Evolutionary conservation across 2,329 filamentous ascomycete genomes (phyloP).

Genomic region (Tolypocladium inflatum): DNA sequence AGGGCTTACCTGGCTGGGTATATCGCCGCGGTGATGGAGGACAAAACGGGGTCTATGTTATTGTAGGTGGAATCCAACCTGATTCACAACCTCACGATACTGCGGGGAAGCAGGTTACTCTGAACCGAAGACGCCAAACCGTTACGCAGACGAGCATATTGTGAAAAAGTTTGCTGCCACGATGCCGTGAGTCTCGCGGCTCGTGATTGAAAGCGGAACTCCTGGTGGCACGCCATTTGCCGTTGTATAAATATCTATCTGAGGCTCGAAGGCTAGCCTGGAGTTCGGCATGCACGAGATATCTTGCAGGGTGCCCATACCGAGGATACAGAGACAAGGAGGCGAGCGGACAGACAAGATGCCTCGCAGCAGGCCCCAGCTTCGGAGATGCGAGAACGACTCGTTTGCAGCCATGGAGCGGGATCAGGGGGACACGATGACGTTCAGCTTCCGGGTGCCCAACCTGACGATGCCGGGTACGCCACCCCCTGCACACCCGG

Average conservation of each 20-base stretch:
- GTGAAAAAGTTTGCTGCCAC: neutral
- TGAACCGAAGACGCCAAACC: neutral
- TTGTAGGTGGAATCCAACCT: neutral
- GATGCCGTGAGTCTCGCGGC: neutral
- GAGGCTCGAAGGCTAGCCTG: neutral
- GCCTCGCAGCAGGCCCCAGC: neutral
- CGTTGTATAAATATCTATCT: neutral
- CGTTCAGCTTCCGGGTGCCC: neutral
- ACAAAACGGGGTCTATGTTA: neutral
- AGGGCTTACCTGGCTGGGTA: neutral
- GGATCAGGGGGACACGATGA: neutral
- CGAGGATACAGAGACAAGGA: neutral
- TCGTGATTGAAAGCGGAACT: neutral
- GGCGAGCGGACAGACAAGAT: neutral
- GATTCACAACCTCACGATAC: neutral
- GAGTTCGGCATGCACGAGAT: neutral
- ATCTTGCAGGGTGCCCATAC: neutral
- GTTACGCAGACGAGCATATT: neutral
- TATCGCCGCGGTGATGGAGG: neutral
- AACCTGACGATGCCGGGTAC: neutral
- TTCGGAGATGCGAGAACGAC: neutral
- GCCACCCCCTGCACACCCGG: too few species aligned
- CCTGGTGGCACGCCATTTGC: neutral
- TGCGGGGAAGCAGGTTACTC: neutral
- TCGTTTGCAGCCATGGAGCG: neutral